A percentile compares a stretch with the other conserved stretches of the same genome.
Conservation (phyloP, 2,329 filamentous ascomycete genomes). For the Berkeleyomyces basicola region DNA sequence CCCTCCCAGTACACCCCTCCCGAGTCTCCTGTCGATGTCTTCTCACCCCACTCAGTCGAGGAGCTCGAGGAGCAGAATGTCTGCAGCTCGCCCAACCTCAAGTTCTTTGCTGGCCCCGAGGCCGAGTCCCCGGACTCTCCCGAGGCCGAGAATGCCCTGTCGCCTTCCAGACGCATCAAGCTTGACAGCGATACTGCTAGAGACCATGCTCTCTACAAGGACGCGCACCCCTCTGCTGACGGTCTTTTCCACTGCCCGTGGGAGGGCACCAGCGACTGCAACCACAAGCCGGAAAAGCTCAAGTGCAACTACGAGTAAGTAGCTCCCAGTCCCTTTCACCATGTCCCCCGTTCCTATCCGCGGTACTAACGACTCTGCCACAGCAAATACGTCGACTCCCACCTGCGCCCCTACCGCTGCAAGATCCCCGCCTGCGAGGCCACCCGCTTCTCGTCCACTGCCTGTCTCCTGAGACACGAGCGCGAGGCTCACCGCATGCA, state of each 20-base stretch:
- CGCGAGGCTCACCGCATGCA: constrained; percentile 92
- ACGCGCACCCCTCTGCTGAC: constrained; percentile 45
- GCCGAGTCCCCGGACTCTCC: not conserved
- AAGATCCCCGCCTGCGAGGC: constrained; percentile 71
- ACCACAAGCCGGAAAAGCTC: constrained; percentile 83
- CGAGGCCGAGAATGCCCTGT: constrained; percentile 23
- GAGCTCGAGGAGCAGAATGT: constrained; percentile 13
- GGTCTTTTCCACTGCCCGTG: constrained; percentile 90
- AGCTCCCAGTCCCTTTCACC: too few species aligned
- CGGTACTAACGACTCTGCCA: not conserved
- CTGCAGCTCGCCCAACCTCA: constrained; percentile 26
- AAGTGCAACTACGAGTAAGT: constrained; percentile 99
- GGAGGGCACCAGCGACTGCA: constrained; percentile 54
- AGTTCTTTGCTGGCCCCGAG: constrained; percentile 22
- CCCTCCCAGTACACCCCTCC: constrained; percentile 14
- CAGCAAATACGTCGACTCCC: constrained; percentile 95
- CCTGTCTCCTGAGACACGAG: constrained; percentile 85
- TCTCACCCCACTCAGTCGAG: constrained; percentile 8
- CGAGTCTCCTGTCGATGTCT: constrained; percentile 14
- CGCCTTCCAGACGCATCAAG: constrained; percentile 30
- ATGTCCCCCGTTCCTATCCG: not conserved
- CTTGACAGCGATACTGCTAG: constrained; percentile 41
- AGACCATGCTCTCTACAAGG: constrained; percentile 57
- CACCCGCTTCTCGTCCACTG: constrained; percentile 84
- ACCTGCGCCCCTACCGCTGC: constrained; percentile 92